These are phyloP conservation scores for Flagelloscypha sp. DNA, from an alignment of 768 basidiomycete genomes.

Conservation along the genomic window DNA sequence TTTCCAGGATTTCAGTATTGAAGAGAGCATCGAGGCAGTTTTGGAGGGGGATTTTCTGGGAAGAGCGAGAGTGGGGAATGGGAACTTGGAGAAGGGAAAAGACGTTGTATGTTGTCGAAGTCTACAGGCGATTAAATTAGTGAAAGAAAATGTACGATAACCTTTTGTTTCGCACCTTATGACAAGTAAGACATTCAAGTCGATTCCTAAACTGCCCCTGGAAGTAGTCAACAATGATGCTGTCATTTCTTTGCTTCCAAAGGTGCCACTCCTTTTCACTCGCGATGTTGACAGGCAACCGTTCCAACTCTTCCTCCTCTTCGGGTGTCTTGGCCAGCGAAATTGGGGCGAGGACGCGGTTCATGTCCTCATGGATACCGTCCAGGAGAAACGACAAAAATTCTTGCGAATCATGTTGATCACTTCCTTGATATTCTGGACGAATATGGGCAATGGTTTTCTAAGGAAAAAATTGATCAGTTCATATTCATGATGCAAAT, in stretches of 20 bases:
- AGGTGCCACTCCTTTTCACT: conserved; percentile 89
- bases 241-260: conserved; percentile 86
- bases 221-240: conserved; percentile 92
- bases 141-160: conserved; percentile 2
- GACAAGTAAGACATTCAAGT: conserved; percentile 83
- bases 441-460: conserved; percentile 41
- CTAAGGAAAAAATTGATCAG: conserved; percentile 15
- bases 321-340: conserved; percentile 57
- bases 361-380: conserved; percentile 84
- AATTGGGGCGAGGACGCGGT: conserved; percentile 71
- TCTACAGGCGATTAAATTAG: conserved; percentile 37
- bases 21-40: conserved; percentile 88
- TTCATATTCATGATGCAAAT: conserved; percentile 2
- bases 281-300: conserved; percentile 78
- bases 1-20: conserved; percentile 82
- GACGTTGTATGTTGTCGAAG: conserved; percentile 93
- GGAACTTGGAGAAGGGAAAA: conserved; percentile 95
- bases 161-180: conserved; percentile 47
- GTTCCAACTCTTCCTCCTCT: conserved; percentile 83
- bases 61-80: conserved; percentile 58
- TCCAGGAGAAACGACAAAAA: conserved; percentile 92
- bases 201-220: conserved; percentile 94
- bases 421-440: conserved; percentile 71
- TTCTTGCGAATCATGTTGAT: conserved; percentile 98
- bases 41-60: conserved; percentile 57